Conservation (phyloP, 108 stramenopile genomes). For the Schizochytrium sp. region DNA sequence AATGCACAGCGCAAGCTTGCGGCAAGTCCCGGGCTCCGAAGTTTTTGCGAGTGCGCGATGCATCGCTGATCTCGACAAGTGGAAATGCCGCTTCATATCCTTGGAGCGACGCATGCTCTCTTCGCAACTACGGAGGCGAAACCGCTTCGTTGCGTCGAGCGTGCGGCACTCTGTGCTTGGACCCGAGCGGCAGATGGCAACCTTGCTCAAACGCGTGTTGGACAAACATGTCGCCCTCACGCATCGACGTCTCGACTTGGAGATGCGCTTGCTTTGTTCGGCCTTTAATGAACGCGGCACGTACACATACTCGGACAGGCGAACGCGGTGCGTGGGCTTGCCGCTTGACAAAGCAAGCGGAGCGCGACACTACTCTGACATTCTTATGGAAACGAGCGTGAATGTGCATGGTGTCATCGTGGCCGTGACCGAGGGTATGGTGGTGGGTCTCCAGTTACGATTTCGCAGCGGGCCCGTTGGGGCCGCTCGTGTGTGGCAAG, state of each 20-base stretch:
- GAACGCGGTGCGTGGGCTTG: not conserved
- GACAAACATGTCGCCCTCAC: not conserved
- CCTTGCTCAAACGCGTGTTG: not conserved
- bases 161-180: not conserved
- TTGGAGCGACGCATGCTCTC: not conserved
- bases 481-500: not conserved
- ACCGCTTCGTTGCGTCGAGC: not conserved
- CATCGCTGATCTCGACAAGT: not conserved
- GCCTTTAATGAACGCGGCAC: not conserved
- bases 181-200: not conserved
- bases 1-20: not conserved
- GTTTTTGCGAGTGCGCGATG: not conserved
- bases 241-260: not conserved
- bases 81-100: not conserved
- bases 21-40: not conserved
- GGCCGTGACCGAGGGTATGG: constrained; percentile 1
- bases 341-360: not conserved
- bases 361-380: not conserved
- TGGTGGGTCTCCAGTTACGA: not conserved
- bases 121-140: not conserved
- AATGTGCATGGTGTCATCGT: not conserved
- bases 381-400: not conserved
- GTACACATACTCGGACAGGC: not conserved
- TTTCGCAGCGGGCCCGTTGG: not conserved
- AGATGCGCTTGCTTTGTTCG: not conserved